These are phyloP conservation scores for Talaromyces verruculosus DNA, from an alignment of 2,329 filamentous ascomycete species.

Conservation along the genomic window DNA sequence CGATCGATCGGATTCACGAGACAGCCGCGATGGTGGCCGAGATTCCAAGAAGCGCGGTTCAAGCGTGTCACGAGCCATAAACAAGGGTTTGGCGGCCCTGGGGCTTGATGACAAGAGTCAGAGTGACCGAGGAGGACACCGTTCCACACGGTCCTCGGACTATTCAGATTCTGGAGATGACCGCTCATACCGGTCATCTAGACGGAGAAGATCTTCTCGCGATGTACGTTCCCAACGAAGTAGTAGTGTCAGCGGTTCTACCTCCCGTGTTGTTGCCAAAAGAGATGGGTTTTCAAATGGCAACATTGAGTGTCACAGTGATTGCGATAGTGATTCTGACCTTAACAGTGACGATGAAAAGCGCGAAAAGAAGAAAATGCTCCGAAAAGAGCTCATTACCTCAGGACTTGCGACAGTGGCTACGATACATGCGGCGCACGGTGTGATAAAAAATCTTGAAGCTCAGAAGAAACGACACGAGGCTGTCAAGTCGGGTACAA, in stretches of 20 bases:
- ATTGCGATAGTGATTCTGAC: slow-evolving; percentile 48
- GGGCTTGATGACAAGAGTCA: slow-evolving; percentile 41
- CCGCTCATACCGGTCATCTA: slow-evolving; percentile 34
- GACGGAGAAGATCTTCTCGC: slow-evolving; percentile 40
- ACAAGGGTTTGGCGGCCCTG: slow-evolving; percentile 46
- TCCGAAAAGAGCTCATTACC: slow-evolving; percentile 65
- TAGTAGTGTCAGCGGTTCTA: slow-evolving; percentile 27
- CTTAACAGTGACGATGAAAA: slow-evolving; percentile 64
- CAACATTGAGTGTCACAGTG: slow-evolving; percentile 20
- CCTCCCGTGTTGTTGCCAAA: slow-evolving; percentile 24
- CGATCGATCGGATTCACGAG: slow-evolving; percentile 51
- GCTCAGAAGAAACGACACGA: slow-evolving; percentile 60
- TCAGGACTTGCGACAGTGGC: slow-evolving; percentile 66
- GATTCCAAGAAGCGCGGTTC: slow-evolving; percentile 43
- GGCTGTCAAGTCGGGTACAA: slow-evolving; percentile 63
- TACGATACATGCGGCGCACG: slow-evolving; percentile 68
- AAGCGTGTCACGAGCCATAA: slow-evolving; percentile 48
- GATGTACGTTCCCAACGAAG: slow-evolving; percentile 44
- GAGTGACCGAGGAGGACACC: slow-evolving; percentile 31
- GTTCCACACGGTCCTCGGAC: slow-evolving; percentile 35
- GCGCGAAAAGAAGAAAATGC: slow-evolving; percentile 61
- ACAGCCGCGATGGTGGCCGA: slow-evolving; percentile 48
- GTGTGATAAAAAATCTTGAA: slow-evolving; percentile 63
- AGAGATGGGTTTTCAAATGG: slow-evolving; percentile 11
- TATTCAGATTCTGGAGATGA: slow-evolving; percentile 47